Percentiles rank a stretch among this genome's conserved stretches.
These are phyloP conservation scores for Kwoniella europaea DNA, from an alignment of 768 basidiomycete genomes.

Conservation along the genomic window DNA sequence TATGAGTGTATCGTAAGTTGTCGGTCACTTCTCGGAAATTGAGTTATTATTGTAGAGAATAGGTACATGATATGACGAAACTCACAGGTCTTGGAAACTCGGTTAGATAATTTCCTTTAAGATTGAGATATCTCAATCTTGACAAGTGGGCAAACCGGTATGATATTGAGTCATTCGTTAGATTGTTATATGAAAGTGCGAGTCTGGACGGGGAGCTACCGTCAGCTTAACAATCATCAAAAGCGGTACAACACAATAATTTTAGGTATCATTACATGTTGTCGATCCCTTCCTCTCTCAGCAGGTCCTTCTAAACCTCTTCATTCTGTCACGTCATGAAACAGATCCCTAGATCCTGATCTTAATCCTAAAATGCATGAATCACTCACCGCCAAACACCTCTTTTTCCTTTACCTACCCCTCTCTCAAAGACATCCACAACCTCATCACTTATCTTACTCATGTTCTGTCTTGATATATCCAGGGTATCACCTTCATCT, in stretches of 20 bases:
- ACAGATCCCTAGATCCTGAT: neutral
- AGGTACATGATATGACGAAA: slow-evolving; percentile 31
- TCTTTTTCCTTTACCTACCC: slow-evolving; percentile 63
- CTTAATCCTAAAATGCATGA: neutral
- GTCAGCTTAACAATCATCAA: neutral
- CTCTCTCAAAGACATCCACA: slow-evolving; percentile 74
- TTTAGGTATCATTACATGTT: neutral
- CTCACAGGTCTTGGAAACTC: slow-evolving; percentile 85
- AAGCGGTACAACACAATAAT: neutral
- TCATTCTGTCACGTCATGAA: neutral
- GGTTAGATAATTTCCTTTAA: slow-evolving; percentile 71
- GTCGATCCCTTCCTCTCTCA: too few species aligned
- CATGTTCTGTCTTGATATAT: slow-evolving; percentile 78
- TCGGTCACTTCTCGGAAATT: neutral
- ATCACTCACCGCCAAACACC: slow-evolving; percentile 53
- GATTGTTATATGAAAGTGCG: slow-evolving; percentile 81
- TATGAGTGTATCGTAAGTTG: neutral
- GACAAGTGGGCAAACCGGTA: slow-evolving; percentile 48
- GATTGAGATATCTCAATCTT: slow-evolving; percentile 57
- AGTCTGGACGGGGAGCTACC: slow-evolving; percentile 63
- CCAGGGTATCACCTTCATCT: slow-evolving; percentile 81
- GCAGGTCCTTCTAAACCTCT: too few species aligned
- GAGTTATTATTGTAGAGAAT: too few species aligned
- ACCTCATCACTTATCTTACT: slow-evolving; percentile 75
- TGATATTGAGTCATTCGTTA: slow-evolving; percentile 65